These are phyloP conservation scores for Jackrogersella multiformis DNA, from an alignment of 495 filamentous ascomycete species.

Conservation along the genomic window DNA sequence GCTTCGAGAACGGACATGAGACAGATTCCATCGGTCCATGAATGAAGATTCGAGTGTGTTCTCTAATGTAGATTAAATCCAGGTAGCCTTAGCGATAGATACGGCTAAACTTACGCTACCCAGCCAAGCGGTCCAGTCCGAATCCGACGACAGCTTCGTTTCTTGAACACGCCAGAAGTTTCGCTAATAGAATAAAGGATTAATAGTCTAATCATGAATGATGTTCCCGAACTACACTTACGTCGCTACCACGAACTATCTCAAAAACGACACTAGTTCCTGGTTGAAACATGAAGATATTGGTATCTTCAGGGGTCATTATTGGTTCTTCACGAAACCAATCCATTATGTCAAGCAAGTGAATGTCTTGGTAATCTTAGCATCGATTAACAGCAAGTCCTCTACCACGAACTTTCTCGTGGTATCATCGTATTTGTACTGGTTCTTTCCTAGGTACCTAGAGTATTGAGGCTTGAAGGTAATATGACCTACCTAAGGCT, in stretches of 20 bases:
- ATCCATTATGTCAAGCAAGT: not conserved
- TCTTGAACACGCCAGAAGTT: not conserved
- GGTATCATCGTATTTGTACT: not conserved
- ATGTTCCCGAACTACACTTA: not conserved
- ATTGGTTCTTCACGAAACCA: not conserved
- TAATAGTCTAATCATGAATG: not conserved
- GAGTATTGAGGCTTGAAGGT: not conserved
- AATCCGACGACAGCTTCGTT: not conserved
- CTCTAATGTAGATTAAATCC: not conserved
- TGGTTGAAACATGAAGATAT: not conserved
- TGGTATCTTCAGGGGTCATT: not conserved
- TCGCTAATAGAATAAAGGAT: not conserved
- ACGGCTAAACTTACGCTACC: not conserved
- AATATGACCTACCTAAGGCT: not conserved
- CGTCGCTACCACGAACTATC: not conserved
- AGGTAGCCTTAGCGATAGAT: not conserved
- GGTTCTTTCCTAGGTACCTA: too few relatives aligned
- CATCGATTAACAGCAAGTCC: not conserved
- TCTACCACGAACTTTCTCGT: not conserved
- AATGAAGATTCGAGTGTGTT: not conserved
- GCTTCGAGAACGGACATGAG: not conserved
- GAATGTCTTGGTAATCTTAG: not conserved
- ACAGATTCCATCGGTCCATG: constrained; percentile 2
- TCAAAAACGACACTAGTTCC: not conserved
- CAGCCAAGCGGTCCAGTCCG: not conserved